Evolutionary conservation across 768 basidiomycete species (phyloP), one percentile per base, ranked within the genome.

Genomic region (Tulasnella sp.): DNA sequence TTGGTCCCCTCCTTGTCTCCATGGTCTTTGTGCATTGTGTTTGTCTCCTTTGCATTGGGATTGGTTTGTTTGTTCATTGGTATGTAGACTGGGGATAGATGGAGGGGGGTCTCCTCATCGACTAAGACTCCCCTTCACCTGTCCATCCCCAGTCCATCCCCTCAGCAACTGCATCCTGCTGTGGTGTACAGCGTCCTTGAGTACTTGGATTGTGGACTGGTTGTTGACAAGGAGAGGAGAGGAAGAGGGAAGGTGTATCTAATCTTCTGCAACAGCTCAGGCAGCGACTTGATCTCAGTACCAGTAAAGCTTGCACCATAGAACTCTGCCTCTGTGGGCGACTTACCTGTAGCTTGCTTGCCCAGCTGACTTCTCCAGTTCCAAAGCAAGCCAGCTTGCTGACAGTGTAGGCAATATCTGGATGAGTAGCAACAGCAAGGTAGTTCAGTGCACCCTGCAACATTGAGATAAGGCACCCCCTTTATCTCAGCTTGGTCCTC

Each of bases 221-320:
- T n/a, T 25, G 31, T 14, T n/a, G n/a, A n/a, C n/a, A n/a, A n/a
- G n/a, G n/a, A 15, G 7, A 58, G 11, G 25, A 17, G 14, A 8
- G 17, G 37, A 36, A 78, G 29, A 58, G 52, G 36, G 19, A 37
- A 76, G 75, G 42, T 76, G 25, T 76, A 71, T 17, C 11, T 77
- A 40, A 40, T 40, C 39, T 5, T 12, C 39, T 40, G 39, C 6
- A 81, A 70, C 15, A 81, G 71, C 3, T 38, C 52, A 0, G 74
- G 72, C 22, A 80, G 76, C 79, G 79, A 83, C 17, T 80, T 67
- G 1, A 78, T 78, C 70, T 83, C 79, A 37, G 76, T 67, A 0
- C 78, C 73, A 8, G 79, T 79, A 49, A 80, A 77, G 3, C 82
- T 71, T 71, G 69, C 7, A 11, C 69, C 37, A 71, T 71, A 71